Evolutionary conservation across 805 yeast species (phyloP), one percentile per base, ranked within the genome.

Genomic region (Cyberlindnera samutprakarnensis): DNA sequence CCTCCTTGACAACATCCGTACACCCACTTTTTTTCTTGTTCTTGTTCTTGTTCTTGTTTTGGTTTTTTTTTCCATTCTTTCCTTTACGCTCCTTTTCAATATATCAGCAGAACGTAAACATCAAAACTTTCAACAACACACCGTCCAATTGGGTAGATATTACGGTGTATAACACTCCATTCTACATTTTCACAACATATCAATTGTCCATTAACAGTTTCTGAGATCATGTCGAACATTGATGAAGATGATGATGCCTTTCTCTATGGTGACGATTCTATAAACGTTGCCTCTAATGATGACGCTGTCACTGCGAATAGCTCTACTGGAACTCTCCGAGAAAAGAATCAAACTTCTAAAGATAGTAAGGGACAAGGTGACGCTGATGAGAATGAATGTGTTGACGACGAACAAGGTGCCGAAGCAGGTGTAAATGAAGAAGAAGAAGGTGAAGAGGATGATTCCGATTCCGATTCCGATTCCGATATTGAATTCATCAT

Each of bases 401-500:
- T 32, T 14, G 45, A 38, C 8, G 39, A 44, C 14, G 46, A 51
- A 21, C 49, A 55, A 13, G 54, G 42, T 13, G 59, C 42, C 10
- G 46, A 36, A 23, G 47, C 35, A 23, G 55, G 26, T 19, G 56
- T 43, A 25, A 72, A 59, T 3, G 71, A 59, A 2, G 65, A 59
- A 4, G 69, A 61, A 12, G 70, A 62, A 4, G 68, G 59, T 7
- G 65, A 59, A 6, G 71, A 62, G 10, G 69, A 57, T 6, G 77
- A 68, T 14, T 70, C 67, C 7, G 78, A 70, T 14, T 49, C 59
- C 10, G 75, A 66, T 24, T 47, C 55, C 18, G 80, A 72, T 38
- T 79, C 77, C 34, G 92, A 83, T 47, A 72, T 88, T 22, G 96
- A 88, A 56, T 82, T 90, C 50, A 81, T 88, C 29, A 81, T 88